These are phyloP conservation scores for Penicillium bovifimosum DNA, from an alignment of 495 filamentous ascomycete genomes.

Conservation along the genomic window DNA sequence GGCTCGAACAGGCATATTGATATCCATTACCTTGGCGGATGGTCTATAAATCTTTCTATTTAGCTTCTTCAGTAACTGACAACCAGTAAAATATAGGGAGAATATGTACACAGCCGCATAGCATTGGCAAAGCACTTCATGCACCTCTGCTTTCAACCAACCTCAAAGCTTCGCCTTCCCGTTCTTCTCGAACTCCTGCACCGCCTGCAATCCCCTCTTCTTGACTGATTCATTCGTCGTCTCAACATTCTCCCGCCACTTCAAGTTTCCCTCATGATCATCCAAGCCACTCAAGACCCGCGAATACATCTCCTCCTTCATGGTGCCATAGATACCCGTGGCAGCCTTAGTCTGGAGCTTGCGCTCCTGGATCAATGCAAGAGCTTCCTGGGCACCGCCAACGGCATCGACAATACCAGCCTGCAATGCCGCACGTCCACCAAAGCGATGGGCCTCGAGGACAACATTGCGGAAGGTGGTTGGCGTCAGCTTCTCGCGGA, in stretches of 20 bases:
- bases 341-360: slow-evolving; percentile 52
- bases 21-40: no score
- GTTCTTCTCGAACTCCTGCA: slow-evolving; percentile 41
- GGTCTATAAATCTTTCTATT: no score
- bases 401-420: slow-evolving; percentile 63
- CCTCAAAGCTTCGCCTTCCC: slow-evolving; percentile 43
- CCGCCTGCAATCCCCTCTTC: slow-evolving; percentile 18
- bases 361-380: slow-evolving; percentile 50
- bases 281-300: slow-evolving; percentile 53
- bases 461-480: slow-evolving; percentile 56
- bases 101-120: background rate
- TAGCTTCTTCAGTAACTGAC: background rate
- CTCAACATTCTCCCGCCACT: slow-evolving; percentile 36
- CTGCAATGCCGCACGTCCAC: slow-evolving; percentile 52
- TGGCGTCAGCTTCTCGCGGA: slow-evolving; percentile 57
- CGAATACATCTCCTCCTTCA: slow-evolving; percentile 71
- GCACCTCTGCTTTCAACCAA: background rate
- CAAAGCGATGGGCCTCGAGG: slow-evolving; percentile 62
- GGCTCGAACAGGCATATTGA: no score
- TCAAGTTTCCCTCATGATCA: slow-evolving; percentile 39
- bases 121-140: background rate
- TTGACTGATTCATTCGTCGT: slow-evolving; percentile 24
- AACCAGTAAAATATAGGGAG: background rate
- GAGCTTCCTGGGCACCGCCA: slow-evolving; percentile 55
- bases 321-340: slow-evolving; percentile 57